Evolutionary conservation across 805 yeast species (phyloP).

Genomic region (Ogataea salicorniae): DNA sequence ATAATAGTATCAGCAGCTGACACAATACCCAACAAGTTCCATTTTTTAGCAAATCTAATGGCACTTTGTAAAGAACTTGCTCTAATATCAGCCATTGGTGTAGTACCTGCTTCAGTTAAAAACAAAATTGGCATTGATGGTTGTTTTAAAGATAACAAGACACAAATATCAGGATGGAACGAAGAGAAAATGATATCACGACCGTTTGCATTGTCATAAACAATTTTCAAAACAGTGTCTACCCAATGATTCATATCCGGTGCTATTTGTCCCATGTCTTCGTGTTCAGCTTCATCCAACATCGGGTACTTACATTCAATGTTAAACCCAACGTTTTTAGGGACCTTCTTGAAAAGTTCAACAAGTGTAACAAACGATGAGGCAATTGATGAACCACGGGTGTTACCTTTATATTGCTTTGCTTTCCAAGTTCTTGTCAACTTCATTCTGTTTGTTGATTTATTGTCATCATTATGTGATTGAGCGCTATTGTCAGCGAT

Average conservation of each 20-base stretch:
- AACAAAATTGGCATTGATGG: conserved; percentile 89
- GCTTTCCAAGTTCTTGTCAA: conserved; percentile 84
- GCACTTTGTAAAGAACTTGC: conserved; percentile 88
- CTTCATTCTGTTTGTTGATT: conserved; percentile 62
- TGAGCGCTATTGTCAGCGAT: neutral
- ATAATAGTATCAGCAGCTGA: conserved; percentile 83
- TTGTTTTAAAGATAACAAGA: conserved; percentile 81
- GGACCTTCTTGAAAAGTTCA: conserved; percentile 77
- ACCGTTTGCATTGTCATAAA: conserved; percentile 72
- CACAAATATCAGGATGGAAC: conserved; percentile 91
- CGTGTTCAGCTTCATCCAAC: conserved; percentile 87
- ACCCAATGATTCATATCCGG: conserved; percentile 83
- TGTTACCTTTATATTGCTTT: conserved; percentile 88
- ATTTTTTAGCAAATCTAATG: conserved; percentile 79
- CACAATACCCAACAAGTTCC: conserved; percentile 90
- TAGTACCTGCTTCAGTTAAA: conserved; percentile 84
- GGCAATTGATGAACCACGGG: conserved; percentile 83
- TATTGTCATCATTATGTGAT: conserved; percentile 5
- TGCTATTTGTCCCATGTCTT: conserved; percentile 80
- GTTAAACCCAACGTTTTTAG: conserved; percentile 83
- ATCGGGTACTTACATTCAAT: conserved; percentile 94
- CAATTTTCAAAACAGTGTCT: conserved; percentile 75
- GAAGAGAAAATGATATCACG: conserved; percentile 88
- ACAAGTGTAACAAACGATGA: conserved; percentile 85
- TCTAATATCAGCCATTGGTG: conserved; percentile 81